A percentile compares a stretch with the other conserved stretches of the same genome.
Evolutionary conservation across 805 yeast species (phyloP).

Genomic region (Wickerhamiella siamensis): DNA sequence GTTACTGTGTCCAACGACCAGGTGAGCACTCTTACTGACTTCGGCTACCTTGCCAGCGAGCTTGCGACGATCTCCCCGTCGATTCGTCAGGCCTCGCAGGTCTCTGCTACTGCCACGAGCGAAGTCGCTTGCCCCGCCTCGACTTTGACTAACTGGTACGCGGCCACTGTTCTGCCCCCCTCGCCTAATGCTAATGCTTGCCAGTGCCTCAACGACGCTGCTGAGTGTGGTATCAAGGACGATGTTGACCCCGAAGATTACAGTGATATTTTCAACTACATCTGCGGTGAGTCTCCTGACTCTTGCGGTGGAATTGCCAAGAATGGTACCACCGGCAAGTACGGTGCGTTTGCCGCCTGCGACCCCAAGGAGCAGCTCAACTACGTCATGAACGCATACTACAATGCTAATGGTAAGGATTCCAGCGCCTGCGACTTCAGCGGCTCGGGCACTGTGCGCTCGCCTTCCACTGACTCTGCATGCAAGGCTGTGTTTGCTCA

Average conservation of each 20-base stretch:
- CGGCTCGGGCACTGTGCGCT: conserved; percentile 48
- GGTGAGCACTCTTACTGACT: conserved; percentile 52
- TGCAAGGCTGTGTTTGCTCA: conserved; percentile 39
- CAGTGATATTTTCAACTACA: conserved; percentile 39
- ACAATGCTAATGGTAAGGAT: conserved; percentile 31
- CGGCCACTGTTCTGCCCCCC: conserved; percentile 57
- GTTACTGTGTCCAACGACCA: conserved; percentile 38
- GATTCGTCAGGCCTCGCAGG: conserved; percentile 26
- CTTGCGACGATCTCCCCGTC: conserved; percentile 41
- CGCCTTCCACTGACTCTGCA: conserved; percentile 31
- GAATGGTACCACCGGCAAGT: conserved; percentile 49
- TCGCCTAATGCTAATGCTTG: conserved; percentile 57
- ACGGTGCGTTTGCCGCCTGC: conserved; percentile 68
- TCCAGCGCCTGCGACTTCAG: conserved; percentile 52
- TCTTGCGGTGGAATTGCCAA: conserved; percentile 48
- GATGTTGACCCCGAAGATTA: conserved; percentile 41
- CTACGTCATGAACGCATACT: conserved; percentile 52
- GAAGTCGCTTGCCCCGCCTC: conserved; percentile 35
- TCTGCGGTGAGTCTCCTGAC: conserved; percentile 36
- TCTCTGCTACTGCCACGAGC: conserved; percentile 27
- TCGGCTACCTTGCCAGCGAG: conserved; percentile 39
- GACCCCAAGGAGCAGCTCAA: conserved; percentile 54
- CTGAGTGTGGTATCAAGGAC: conserved; percentile 44
- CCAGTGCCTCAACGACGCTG: conserved; percentile 41
- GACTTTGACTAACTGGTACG: conserved; percentile 44